These are phyloP conservation scores for Isoetes taiwanensis DNA, from an alignment of 75 land plant species.

Conservation along the genomic window DNA sequence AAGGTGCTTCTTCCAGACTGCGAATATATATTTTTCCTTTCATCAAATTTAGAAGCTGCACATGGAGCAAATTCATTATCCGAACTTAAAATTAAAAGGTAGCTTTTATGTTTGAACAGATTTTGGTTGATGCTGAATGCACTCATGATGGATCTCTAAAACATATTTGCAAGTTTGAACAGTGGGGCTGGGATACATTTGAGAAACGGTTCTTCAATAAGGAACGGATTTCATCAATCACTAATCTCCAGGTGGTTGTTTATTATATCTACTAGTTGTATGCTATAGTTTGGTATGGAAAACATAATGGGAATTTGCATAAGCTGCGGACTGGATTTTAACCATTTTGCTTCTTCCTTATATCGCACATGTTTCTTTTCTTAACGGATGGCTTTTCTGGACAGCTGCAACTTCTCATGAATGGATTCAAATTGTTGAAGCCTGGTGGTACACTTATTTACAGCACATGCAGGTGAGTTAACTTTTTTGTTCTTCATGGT, in stretches of 20 bases:
- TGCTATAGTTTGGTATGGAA: too few species aligned
- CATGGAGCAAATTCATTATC: background rate
- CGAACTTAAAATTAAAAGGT: background rate
- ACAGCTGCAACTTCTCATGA: constrained; percentile 69
- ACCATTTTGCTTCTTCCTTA: too few species aligned
- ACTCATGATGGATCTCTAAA: constrained; percentile 97
- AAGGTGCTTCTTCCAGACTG: constrained; percentile 35
- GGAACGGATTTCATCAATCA: constrained; percentile 57
- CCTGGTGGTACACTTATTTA: constrained; percentile 75
- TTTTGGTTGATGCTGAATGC: constrained; percentile 96
- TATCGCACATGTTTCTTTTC: too few species aligned
- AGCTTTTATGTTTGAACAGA: constrained; percentile 22
- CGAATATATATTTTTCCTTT: background rate
- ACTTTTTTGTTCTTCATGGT: too few species aligned
- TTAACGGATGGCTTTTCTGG: too few species aligned
- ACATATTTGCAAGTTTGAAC: constrained; percentile 80
- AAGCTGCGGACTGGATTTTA: too few species aligned
- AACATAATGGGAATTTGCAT: too few species aligned
- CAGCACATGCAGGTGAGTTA: constrained; percentile 84
- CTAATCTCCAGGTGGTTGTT: constrained; percentile 77
- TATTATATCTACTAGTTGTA: too few species aligned
- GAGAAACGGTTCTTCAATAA: constrained; percentile 70
- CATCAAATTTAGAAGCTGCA: background rate
- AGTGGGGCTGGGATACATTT: constrained; percentile 94
- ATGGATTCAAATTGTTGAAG: constrained; percentile 79